These are phyloP conservation scores for Lentinula lateritia DNA, from an alignment of 768 basidiomycete species.

Conservation along the genomic window DNA sequence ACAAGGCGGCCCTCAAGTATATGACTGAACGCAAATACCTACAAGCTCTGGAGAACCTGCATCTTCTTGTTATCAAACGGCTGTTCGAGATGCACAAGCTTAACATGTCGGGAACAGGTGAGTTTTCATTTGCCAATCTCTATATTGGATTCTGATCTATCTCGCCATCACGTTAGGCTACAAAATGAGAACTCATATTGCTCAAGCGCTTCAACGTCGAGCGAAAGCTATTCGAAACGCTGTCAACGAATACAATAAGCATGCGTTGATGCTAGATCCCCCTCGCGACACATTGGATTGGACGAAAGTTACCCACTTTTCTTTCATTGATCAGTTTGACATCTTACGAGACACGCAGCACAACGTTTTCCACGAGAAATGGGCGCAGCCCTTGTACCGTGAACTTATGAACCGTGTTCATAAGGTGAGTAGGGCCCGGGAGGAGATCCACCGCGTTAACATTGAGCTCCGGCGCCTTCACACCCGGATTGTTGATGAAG, in stretches of 20 bases:
- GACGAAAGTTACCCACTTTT: constrained; percentile 13
- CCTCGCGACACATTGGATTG: constrained; percentile 13
- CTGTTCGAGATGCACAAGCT: constrained; percentile 33
- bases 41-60: constrained; percentile 23
- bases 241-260: constrained; percentile 23
- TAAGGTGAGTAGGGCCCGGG: constrained; percentile 19
- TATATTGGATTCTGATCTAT: neutral
- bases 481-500: constrained; percentile 20
- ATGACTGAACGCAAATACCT: constrained; percentile 17
- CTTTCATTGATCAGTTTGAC: neutral
- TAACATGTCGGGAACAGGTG: constrained; percentile 29
- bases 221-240: constrained; percentile 25
- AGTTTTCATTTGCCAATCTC: constrained; percentile 1
- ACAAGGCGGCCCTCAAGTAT: constrained; percentile 13
- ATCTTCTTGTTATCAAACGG: constrained; percentile 24
- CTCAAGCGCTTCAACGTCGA: constrained; percentile 22
- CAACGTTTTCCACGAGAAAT: constrained; percentile 26
- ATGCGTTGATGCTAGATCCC: constrained; percentile 14
- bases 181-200: constrained; percentile 25
- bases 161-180: constrained; percentile 20
- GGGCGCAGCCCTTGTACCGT: constrained; percentile 20
- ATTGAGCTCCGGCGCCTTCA: constrained; percentile 24
- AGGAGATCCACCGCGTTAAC: constrained; percentile 25
- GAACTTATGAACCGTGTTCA: constrained; percentile 21
- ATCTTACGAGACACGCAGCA: constrained; percentile 22